A percentile compares a stretch with the other conserved stretches of the same genome.
These are phyloP conservation scores for Penstemon newberryi DNA, from an alignment of 257 asterid genomes.

Conservation along the genomic window DNA sequence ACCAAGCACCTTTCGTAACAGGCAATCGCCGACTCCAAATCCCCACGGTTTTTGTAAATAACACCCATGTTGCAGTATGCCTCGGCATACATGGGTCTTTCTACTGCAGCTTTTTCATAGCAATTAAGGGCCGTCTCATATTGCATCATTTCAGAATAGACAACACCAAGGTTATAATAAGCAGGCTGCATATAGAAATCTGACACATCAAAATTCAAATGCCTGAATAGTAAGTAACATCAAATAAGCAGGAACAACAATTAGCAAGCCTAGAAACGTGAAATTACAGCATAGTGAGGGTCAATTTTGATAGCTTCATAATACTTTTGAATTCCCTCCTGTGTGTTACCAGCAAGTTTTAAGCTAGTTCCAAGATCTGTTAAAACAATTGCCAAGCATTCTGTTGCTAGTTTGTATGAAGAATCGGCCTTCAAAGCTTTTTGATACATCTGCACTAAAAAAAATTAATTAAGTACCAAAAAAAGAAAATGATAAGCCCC, in stretches of 20 bases:
- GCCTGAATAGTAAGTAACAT: slow-evolving; percentile 15
- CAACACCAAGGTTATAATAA: slow-evolving; percentile 96
- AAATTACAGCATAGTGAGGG: slow-evolving; percentile 87
- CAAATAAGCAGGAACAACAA: slow-evolving; percentile 19
- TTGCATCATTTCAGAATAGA: slow-evolving; percentile 99
- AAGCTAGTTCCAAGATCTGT: slow-evolving; percentile 98
- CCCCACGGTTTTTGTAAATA: slow-evolving; percentile 92
- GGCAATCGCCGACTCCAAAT: slow-evolving; percentile 93
- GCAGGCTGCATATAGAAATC: slow-evolving; percentile 78
- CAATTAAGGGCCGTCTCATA: slow-evolving; percentile 90
- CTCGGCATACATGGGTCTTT: slow-evolving; percentile 99
- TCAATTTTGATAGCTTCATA: slow-evolving; percentile 91
- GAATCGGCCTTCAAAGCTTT: slow-evolving; percentile 84
- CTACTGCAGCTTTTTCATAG: slow-evolving; percentile 93
- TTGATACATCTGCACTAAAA: slow-evolving; percentile 82
- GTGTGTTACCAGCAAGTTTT: slow-evolving; percentile 94
- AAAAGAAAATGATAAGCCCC: too few species aligned
- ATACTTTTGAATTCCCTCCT: slow-evolving; percentile 96
- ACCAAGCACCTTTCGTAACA: slow-evolving; percentile 84
- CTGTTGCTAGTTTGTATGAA: slow-evolving; percentile 84
- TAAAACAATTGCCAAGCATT: slow-evolving; percentile 90
- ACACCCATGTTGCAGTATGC: slow-evolving; percentile 99
- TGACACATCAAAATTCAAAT: slow-evolving; percentile 32
- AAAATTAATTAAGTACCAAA: neutral
- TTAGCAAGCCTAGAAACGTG: slow-evolving; percentile 27